Conservation (phyloP, 169 alveolate species). For the Theileria sp. region DNA sequence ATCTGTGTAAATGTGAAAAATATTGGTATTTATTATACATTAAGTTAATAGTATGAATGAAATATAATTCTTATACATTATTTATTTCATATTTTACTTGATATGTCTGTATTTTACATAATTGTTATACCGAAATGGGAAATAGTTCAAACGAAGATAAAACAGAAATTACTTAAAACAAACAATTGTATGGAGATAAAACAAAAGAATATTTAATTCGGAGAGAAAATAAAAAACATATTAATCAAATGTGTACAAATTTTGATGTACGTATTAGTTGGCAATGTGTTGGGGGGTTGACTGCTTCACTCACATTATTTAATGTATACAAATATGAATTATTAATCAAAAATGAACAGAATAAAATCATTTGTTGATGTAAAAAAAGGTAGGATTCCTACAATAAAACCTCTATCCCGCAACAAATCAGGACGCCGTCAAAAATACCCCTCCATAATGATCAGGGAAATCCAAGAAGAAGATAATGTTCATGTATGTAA, state of each 20-base stretch:
- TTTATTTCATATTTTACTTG: background rate
- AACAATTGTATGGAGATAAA: background rate
- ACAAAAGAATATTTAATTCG: background rate
- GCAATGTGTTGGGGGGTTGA: background rate
- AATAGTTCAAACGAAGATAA: background rate
- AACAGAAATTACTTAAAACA: background rate
- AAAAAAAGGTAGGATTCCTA: conserved; percentile 21
- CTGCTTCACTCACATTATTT: background rate
- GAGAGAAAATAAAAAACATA: background rate
- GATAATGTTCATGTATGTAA: conserved; percentile 68
- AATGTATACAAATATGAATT: background rate
- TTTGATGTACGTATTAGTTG: background rate
- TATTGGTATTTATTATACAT: background rate
- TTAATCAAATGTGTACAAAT: background rate
- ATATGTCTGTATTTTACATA: background rate
- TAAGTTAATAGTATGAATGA: background rate
- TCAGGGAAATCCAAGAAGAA: conserved; percentile 45
- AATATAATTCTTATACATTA: too few species aligned
- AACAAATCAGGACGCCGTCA: conserved; percentile 20
- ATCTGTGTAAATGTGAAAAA: background rate
- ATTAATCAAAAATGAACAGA: conserved; percentile 14
- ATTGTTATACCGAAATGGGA: too few species aligned
- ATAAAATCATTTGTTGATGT: background rate
- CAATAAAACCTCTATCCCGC: conserved; percentile 4
- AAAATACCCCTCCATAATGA: conserved; percentile 40